Conservation (phyloP, 2,329 filamentous ascomycete species). For the Aureobasidium musti region DNA sequence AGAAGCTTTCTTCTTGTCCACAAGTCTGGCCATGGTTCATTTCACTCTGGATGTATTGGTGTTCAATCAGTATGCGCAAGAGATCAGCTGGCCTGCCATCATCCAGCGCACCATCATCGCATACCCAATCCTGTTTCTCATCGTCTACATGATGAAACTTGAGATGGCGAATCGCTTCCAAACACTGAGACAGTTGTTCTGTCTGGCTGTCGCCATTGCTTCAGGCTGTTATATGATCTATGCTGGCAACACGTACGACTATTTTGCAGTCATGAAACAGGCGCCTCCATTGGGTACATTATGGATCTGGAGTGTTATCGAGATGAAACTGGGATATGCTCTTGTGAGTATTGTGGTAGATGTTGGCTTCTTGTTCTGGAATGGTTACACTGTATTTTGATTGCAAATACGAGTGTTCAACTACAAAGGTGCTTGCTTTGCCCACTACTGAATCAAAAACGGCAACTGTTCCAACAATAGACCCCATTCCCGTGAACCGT, state of each 20-base stretch:
- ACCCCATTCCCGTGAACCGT: too few species aligned
- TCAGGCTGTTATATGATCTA: conserved; percentile 79
- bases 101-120: conserved; percentile 53
- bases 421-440: too few species aligned
- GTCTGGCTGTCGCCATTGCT: conserved; percentile 61
- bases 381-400: conserved; percentile 51
- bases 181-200: conserved; percentile 55
- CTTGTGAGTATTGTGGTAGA: conserved; percentile 57
- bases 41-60: conserved; percentile 78
- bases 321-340: conserved; percentile 72
- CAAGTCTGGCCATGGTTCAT: conserved; percentile 69
- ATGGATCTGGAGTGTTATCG: conserved; percentile 92
- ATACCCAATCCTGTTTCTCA: conserved; percentile 48
- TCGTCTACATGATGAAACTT: conserved; percentile 50
- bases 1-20: conserved; percentile 52
- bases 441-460: too few species aligned
- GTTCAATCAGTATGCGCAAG: conserved; percentile 70
- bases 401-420: background rate
- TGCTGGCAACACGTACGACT: conserved; percentile 76
- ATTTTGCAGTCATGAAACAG: conserved; percentile 87
- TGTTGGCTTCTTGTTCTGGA: conserved; percentile 56
- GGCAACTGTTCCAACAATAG: too few species aligned
- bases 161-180: conserved; percentile 48
- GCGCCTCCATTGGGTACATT: conserved; percentile 85
- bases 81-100: conserved; percentile 62